Percentiles rank a stretch among this genome's conserved stretches.
phyloP scores from a whole-genome alignment of 441 rosid species.

The Eutrema salsugineum region DNA sequence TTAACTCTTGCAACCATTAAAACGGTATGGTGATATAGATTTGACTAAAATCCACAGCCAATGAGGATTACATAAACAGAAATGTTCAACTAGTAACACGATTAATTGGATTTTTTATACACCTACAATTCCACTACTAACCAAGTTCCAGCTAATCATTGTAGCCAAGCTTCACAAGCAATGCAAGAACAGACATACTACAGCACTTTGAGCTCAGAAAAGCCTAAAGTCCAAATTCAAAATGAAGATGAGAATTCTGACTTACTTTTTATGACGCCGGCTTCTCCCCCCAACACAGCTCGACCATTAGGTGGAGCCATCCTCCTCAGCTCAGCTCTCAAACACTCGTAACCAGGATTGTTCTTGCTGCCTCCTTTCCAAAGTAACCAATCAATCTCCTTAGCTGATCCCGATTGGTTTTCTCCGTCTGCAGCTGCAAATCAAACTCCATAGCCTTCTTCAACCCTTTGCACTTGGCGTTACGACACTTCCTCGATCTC shows the following conservation, averaged over 20 bases:
- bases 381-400: slow-evolving; percentile 65
- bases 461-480: slow-evolving; percentile 71
- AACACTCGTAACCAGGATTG: slow-evolving; percentile 71
- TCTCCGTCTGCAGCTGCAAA: slow-evolving; percentile 83
- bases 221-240: no score
- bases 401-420: slow-evolving; percentile 46
- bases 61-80: background rate
- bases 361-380: slow-evolving; percentile 73
- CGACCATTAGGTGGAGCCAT: slow-evolving; percentile 77
- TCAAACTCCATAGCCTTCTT: slow-evolving; percentile 95
- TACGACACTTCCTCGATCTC: slow-evolving; percentile 65
- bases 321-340: slow-evolving; percentile 62
- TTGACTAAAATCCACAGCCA: background rate
- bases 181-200: background rate
- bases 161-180: background rate
- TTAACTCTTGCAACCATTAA: background rate
- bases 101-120: background rate
- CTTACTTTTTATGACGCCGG: slow-evolving; percentile 88
- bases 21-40: background rate
- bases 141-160: background rate
- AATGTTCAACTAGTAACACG: background rate
- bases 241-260: background rate
- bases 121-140: background rate
- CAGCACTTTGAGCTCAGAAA: background rate
- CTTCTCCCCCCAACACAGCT: slow-evolving; percentile 74